Base-by-base conservation (phyloP, 441 rosid genomes). In the Sinapis alba region DNA sequence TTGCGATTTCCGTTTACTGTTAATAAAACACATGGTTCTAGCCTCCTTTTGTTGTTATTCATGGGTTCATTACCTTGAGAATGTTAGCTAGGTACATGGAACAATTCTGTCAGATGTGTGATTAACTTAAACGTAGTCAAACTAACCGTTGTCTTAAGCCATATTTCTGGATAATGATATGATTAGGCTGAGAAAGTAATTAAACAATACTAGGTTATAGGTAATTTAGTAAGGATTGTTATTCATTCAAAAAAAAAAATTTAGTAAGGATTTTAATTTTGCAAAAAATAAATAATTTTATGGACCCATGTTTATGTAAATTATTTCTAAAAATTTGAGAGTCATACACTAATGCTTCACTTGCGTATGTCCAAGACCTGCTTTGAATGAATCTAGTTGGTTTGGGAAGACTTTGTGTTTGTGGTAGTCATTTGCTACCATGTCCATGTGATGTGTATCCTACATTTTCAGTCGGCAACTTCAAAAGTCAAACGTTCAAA, bases 361-460 rank as follows among this genome's bases (percentile, higher is more conserved):
- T 32, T 32, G 10, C 36, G 36, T 28, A 28, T 28, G 32, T 28
- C 6, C 32, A 6, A 28, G 32, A 28, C 32, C 32, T 6, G 7
- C 32, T 28, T 8, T 28, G 32, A 23, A 3, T 23, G 26, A 1
- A 24, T 24, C 4, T 24, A 2, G 27, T 24, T 2, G n/a, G 51
- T 15, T 62, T 10, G 9, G n/a, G n/a, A 32, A 72, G 28, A 63
- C 51, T 72, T 27, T 30, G 5, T 53, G 20, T 62, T 16, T 23
- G 24, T 41, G 58, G 71, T 20, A 7, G 36, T 43, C 59, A 15
- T 28, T 43, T 28, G 45, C 38, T 32, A 74, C 43, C 30, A 51
- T 50, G 57, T 68, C 43, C 30, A 51, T 50, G 57, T 68, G 68
- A 50, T 23, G 53, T 67, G 51, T 24, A 58, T 59, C 72, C 53